Base-by-base conservation (phyloP, 139 green algal species). In the Chlamydomonas asymmetrica region DNA sequence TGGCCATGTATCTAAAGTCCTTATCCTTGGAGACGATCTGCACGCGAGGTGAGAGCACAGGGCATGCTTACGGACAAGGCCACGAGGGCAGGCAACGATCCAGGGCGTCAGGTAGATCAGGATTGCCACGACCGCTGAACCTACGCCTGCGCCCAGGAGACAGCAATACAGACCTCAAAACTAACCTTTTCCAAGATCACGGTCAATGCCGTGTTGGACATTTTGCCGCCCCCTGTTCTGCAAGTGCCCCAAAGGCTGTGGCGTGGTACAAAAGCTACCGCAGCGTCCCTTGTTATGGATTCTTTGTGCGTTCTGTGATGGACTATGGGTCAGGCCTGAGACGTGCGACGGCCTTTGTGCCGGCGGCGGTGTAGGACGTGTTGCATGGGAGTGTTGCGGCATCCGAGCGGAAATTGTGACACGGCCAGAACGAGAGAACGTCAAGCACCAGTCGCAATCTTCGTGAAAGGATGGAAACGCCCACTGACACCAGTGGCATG, bases 1-100 rank as follows among this genome's bases (percentile, higher is more conserved):
- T 96, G 41, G 93, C 95, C 95, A 98, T 98, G 77, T 97, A 98
- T 25, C 95, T 82, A 67, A 92, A 95, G 66, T 97, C 92, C 78
- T 92, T 92, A 62, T 94, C 90, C 61, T 88, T 85, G 56, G 78
- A 87, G 2, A 69, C 72, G 35, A 94, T 87, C 88, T 93, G 71
- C n/a, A n/a, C n/a, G n/a, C n/a, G n/a, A n/a, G n/a, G n/a, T n/a
- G n/a, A 8, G 25, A 62, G 9, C 54, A 62, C 13, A 62, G 29
- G 54, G 9, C 54, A 62, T 31, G 13, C 8, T 13, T 54, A 70
- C 22, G 23, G 18, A 56, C 10, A 54, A 56, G 31, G 39, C 18
- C 29, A 18, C 25, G n/a, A 16, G 48, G 20, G 48, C 16, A 20
- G 20, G 48, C 48, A 20, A 57, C 48, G 48, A 57, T 57, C 48